Percentiles rank a stretch among this genome's conserved stretches.
These are phyloP conservation scores for Tirmania nivea DNA, from an alignment of 495 filamentous ascomycete genomes.

Conservation along the genomic window DNA sequence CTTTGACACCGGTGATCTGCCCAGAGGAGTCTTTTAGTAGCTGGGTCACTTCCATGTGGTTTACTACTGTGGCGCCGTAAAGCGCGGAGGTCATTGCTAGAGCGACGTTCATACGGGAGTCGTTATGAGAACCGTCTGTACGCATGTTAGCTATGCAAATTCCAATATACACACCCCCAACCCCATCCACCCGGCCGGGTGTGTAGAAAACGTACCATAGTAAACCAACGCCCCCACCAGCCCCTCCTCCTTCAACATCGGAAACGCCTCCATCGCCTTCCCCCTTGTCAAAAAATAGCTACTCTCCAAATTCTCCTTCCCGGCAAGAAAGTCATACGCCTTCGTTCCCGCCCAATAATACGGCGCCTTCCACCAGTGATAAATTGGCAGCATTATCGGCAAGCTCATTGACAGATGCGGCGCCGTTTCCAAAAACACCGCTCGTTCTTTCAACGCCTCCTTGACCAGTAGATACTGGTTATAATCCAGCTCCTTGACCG, in stretches of 20 bases:
- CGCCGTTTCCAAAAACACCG: conserved; percentile 88
- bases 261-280: conserved; percentile 86
- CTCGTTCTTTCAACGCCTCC: conserved; percentile 87
- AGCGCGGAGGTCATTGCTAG: conserved; percentile 87
- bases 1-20: conserved; percentile 52
- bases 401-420: conserved; percentile 89
- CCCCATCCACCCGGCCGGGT: neutral
- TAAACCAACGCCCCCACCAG: conserved; percentile 85
- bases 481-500: conserved; percentile 90
- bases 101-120: conserved; percentile 96
- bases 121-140: conserved; percentile 81
- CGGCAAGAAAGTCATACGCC: conserved; percentile 81
- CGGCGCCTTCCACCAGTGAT: conserved; percentile 92
- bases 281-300: conserved; percentile 91
- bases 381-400: conserved; percentile 89
- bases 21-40: conserved; percentile 59
- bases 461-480: conserved; percentile 81
- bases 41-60: conserved; percentile 74
- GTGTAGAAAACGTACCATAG: conserved; percentile 37
- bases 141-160: neutral
- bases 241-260: conserved; percentile 81
- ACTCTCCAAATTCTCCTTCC: conserved; percentile 87
- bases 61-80: conserved; percentile 80
- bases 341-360: conserved; percentile 98
- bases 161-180: neutral